A percentile compares a stretch with the other conserved stretches of the same genome.
phyloP scores from a whole-genome alignment of 2,329 filamentous ascomycete genomes.

The Lachnellula subtilissima region DNA sequence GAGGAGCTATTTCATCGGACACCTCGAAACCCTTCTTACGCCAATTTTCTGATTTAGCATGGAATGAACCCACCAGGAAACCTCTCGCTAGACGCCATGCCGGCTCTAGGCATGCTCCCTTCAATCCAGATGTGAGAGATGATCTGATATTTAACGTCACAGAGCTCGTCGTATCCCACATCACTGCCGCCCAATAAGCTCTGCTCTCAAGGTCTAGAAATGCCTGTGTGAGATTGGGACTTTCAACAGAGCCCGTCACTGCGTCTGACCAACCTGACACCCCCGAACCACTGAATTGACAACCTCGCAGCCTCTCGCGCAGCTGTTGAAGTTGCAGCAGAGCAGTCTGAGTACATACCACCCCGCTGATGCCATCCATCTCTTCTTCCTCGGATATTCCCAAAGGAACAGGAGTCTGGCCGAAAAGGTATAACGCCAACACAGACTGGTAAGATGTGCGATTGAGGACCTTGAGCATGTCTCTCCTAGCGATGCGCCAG shows the following conservation, averaged over 20 bases:
- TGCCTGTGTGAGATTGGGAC: not conserved
- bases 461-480: not conserved
- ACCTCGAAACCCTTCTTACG: slow-evolving; percentile 8
- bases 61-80: not conserved
- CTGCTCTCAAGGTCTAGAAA: not conserved
- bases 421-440: not conserved
- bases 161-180: not conserved
- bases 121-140: not conserved
- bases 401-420: not conserved
- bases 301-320: not conserved
- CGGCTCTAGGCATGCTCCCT: not conserved
- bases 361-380: not conserved
- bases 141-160: not conserved
- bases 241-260: not conserved
- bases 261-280: not conserved
- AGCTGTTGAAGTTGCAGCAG: not conserved
- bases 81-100: not conserved
- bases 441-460: not conserved
- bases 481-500: not conserved
- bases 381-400: not conserved
- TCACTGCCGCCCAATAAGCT: not conserved
- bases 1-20: slow-evolving; percentile 27
- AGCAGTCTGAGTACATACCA: not conserved
- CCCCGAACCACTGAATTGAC: not conserved
- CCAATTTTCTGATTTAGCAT: not conserved